A percentile compares a stretch with the other conserved stretches of the same genome.
Evolutionary conservation across 352 stramenopile genomes (phyloP).

Genomic region (Ophiocytium majus): DNA sequence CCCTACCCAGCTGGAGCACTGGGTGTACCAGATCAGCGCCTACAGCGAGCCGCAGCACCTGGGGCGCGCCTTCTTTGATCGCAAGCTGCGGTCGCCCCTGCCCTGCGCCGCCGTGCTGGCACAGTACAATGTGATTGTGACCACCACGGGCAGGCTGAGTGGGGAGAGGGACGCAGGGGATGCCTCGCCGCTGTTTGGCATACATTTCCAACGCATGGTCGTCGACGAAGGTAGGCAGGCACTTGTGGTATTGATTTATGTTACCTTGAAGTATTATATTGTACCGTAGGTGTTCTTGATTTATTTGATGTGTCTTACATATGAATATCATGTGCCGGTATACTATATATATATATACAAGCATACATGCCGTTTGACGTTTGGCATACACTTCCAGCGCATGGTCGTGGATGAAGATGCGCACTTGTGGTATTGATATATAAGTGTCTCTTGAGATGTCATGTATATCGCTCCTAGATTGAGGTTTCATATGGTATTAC

Average conservation of each 20-base stretch:
- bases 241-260: neutral
- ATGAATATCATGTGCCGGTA: too few species aligned
- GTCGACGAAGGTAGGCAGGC: conserved; percentile 18
- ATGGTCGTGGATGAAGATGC: neutral
- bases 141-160: conserved; percentile 54
- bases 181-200: conserved; percentile 35
- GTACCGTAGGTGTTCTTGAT: too few species aligned
- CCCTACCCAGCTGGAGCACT: conserved; percentile 33
- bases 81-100: conserved; percentile 49
- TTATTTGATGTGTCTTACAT: too few species aligned
- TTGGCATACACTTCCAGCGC: neutral
- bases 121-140: conserved; percentile 68
- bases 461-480: too few species aligned
- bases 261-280: conserved; percentile 1
- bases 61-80: conserved; percentile 42
- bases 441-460: too few species aligned
- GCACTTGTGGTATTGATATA: too few species aligned
- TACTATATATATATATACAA: too few species aligned
- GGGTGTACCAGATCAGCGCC: conserved; percentile 36
- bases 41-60: conserved; percentile 28
- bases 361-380: too few species aligned
- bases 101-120: conserved; percentile 63
- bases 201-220: conserved; percentile 50
- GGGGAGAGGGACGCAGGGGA: conserved; percentile 33
- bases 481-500: too few species aligned